Evolutionary conservation across 495 filamentous ascomycete genomes (phyloP).

Genomic region (Aspergillus nanangensis): DNA sequence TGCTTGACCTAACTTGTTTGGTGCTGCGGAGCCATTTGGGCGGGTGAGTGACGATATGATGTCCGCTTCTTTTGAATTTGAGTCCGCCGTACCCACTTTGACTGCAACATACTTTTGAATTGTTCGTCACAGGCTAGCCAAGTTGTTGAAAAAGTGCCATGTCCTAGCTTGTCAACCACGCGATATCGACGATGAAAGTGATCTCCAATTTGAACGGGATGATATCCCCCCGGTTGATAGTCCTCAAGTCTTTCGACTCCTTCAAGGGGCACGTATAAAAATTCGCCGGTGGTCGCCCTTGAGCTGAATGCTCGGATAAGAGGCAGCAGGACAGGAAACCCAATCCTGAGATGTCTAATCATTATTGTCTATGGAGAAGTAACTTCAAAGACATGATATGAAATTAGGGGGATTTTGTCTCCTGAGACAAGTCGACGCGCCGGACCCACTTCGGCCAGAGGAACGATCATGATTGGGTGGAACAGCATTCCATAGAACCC

Average conservation of each 20-base stretch:
- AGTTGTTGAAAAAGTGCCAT: conserved; percentile 27
- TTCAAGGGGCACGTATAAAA: conserved; percentile 22
- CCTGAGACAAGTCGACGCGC: too few relatives aligned
- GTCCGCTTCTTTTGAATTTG: conserved; percentile 19
- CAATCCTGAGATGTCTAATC: too few relatives aligned
- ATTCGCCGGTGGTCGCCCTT: conserved; percentile 4
- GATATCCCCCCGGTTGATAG: conserved; percentile 29
- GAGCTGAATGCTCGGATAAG: conserved; percentile 14
- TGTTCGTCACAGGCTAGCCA: conserved; percentile 28
- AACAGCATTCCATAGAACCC: too few relatives aligned
- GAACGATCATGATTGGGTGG: too few relatives aligned
- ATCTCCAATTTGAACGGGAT: conserved; percentile 29
- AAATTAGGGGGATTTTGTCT: too few relatives aligned
- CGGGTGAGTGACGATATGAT: conserved; percentile 15
- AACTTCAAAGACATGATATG: too few relatives aligned
- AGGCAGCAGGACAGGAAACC: too few relatives aligned
- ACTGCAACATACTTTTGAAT: conserved; percentile 25
- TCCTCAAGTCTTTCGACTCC: conserved; percentile 22
- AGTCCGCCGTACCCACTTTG: conserved; percentile 27
- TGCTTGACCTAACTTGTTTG: background rate
- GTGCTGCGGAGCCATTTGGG: background rate
- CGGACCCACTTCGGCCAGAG: too few relatives aligned
- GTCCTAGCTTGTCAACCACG: conserved; percentile 31
- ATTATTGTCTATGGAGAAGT: too few relatives aligned
- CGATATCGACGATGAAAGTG: conserved; percentile 29